Evolutionary conservation across 2,329 filamentous ascomycete genomes (phyloP).

Genomic region (Claviceps digitariae): DNA sequence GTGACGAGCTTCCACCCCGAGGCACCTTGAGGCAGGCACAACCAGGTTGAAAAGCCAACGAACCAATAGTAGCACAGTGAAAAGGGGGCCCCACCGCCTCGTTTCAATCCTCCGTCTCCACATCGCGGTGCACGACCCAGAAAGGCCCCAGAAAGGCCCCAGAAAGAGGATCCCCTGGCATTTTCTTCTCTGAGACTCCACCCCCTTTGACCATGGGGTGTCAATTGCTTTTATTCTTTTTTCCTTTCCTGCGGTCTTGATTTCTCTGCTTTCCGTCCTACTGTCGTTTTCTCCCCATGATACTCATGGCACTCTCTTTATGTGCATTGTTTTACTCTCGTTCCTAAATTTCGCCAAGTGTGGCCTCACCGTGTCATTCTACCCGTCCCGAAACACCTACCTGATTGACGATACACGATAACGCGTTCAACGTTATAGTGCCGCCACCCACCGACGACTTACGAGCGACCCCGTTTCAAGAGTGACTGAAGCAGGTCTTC

Average conservation of each 20-base stretch:
- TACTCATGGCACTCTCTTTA: slow-evolving; percentile 2
- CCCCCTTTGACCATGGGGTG: not conserved
- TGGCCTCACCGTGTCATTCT: not conserved
- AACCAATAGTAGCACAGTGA: too few relatives aligned
- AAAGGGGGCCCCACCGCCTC: not conserved
- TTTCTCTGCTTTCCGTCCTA: not conserved
- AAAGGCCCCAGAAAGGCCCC: too few relatives aligned
- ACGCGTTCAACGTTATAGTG: not conserved
- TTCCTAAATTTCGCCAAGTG: not conserved
- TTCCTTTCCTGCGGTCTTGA: not conserved
- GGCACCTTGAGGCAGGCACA: too few relatives aligned
- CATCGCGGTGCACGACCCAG: not conserved
- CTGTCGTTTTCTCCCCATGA: slow-evolving; percentile 1
- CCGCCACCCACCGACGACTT: not conserved
- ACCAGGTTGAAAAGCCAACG: too few relatives aligned
- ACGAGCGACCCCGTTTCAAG: not conserved
- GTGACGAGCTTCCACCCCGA: too few relatives aligned
- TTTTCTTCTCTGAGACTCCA: not conserved
- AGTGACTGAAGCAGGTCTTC: slow-evolving; percentile 6
- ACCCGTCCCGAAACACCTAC: too few relatives aligned
- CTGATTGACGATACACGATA: not conserved
- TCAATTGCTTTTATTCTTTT: slow-evolving; percentile 2
- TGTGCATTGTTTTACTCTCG: not conserved
- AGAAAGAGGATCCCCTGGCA: not conserved
- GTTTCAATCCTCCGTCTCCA: slow-evolving; percentile 6